Base-by-base conservation (phyloP, 106 monocot species). In the Acorus calamus region DNA sequence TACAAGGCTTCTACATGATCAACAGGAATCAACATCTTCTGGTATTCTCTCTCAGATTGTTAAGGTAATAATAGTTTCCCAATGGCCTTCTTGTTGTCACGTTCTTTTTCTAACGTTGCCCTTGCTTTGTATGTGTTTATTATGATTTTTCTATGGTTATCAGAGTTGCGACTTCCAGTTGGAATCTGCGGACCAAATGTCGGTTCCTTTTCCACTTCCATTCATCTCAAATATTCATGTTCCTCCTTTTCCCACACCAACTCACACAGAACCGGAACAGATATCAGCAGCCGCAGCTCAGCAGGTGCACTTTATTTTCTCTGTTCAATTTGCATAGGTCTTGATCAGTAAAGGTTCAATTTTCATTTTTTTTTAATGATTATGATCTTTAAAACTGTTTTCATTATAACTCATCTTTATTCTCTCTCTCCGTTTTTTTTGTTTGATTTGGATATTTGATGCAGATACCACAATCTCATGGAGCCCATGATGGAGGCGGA, bases 81-180 rank as follows among this genome's bases (percentile, higher is more conserved):
- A 28, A 28, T 43, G 13, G 2, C 3, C 44, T 49, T 8, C 61
- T 2, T 7, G 12, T 55, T 11, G 51, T 28, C 3, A 8, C 11
- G 47, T 11, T 55, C 7, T 2, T 8, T 67, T 60, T 56, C 0
- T 43, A 44, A n/a, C 4, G 43, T 8, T 50, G 8, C 6, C 65
- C 6, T 48, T 52, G 8, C 52, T 56, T 52, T 47, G 6, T 53
- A 11, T 53, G 28, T 2, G 3, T 4, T 28, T 54, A 0, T 28
- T 28, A 28, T 28, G 28, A 28, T 28, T 28, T 28, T 28, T 28
- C 28, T 49, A 62, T 55, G 64, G 14, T n/a, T 5, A 7, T 13
- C 66, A 81, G 81, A 69, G 1, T 42, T 63, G 45, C 53, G 72
- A 81, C 52, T 71, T 78, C 43, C 45, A 70, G 11, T 49, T 14